Evolutionary conservation across 1,284 basidiomycete species (phyloP).

Genomic region (Moesziomyces globuligerus): DNA sequence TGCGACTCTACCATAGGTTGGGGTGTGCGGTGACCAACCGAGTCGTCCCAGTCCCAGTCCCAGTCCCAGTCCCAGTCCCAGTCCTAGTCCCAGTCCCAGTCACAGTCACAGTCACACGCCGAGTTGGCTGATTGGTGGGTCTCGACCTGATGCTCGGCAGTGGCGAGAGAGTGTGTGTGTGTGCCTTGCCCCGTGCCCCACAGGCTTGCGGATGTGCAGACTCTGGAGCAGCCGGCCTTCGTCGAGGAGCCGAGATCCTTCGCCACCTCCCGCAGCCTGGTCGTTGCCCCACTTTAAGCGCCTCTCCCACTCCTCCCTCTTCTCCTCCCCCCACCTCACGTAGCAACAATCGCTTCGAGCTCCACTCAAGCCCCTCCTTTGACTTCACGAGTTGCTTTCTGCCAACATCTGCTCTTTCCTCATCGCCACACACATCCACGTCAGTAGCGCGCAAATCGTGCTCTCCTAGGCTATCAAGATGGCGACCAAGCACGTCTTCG

Average conservation of each 20-base stretch:
- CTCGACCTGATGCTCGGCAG: not conserved
- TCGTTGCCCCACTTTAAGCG: not conserved
- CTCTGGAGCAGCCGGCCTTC: no score
- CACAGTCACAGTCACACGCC: not conserved
- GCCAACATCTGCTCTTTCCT: no score
- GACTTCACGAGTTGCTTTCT: no score
- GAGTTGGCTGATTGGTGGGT: not conserved
- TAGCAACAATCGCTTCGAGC: not conserved
- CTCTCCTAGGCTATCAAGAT: slow-evolving; percentile 31
- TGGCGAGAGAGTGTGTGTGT: no score
- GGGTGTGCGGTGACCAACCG: no score
- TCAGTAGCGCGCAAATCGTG: not conserved
- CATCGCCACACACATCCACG: not conserved
- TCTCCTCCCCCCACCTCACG: not conserved
- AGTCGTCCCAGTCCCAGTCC: not conserved
- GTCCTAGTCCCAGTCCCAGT: not conserved
- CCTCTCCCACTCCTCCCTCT: not conserved
- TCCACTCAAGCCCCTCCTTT: not conserved
- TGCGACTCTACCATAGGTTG: not conserved
- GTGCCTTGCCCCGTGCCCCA: not conserved
- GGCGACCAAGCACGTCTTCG: slow-evolving; percentile 66
- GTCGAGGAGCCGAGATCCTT: not conserved
- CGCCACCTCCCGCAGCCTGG: not conserved
- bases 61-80: not conserved
- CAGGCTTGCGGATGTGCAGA: not conserved